phyloP scores from a whole-genome alignment of 2,329 filamentous ascomycete genomes.

The Ascosphaera aggregata region DNA sequence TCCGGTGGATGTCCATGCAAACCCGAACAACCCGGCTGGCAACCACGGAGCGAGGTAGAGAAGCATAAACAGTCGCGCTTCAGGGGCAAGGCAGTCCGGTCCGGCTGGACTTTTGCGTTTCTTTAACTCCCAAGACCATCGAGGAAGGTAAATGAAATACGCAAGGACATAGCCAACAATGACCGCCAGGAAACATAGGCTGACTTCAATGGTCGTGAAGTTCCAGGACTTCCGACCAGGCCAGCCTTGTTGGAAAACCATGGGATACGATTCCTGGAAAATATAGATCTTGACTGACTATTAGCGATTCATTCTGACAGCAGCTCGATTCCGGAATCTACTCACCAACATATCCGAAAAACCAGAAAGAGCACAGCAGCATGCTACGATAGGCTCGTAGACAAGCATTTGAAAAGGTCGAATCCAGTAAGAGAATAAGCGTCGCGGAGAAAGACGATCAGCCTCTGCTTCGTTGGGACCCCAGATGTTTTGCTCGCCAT shows the following conservation, averaged over 20 bases:
- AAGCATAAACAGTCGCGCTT: slow-evolving; percentile 41
- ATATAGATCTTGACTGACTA: slow-evolving; percentile 46
- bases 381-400: slow-evolving; percentile 39
- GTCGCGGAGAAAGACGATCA: slow-evolving; percentile 30
- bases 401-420: slow-evolving; percentile 41
- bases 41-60: slow-evolving; percentile 37
- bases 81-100: slow-evolving; percentile 30
- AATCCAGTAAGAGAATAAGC: slow-evolving; percentile 33
- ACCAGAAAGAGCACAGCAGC: slow-evolving; percentile 36
- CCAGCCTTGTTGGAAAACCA: slow-evolving; percentile 28
- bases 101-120: slow-evolving; percentile 16
- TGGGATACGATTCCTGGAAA: slow-evolving; percentile 37
- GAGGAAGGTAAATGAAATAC: slow-evolving; percentile 28
- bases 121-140: slow-evolving; percentile 20
- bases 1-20: slow-evolving; percentile 35
- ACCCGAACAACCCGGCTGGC: slow-evolving; percentile 36
- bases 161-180: slow-evolving; percentile 31
- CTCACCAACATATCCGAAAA: slow-evolving; percentile 26
- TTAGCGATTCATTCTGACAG: too few relatives aligned
- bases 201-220: slow-evolving; percentile 26
- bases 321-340: too few relatives aligned
- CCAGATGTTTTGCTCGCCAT: slow-evolving; percentile 36
- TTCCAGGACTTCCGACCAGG: slow-evolving; percentile 18
- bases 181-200: slow-evolving; percentile 26
- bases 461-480: slow-evolving; percentile 47